Evolutionary conservation across 2,329 filamentous ascomycete genomes (phyloP).

Genomic region (Fusarium circinatum): DNA sequence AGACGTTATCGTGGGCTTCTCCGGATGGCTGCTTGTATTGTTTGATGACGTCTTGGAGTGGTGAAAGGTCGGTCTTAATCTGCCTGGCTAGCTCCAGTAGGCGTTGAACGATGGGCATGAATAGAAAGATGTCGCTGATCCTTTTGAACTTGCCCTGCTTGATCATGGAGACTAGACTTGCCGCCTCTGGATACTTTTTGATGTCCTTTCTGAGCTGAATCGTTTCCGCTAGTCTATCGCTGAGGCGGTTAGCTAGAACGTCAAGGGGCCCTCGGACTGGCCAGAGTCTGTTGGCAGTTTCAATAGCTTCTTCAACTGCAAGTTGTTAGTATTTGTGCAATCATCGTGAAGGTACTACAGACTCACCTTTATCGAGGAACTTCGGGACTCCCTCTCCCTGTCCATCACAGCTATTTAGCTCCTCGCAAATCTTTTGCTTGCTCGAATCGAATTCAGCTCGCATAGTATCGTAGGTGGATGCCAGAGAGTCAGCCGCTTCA

Average conservation of each 20-base stretch:
- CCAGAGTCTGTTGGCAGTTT: background rate
- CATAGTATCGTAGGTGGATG: background rate
- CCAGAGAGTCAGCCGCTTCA: background rate
- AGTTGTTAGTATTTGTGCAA: rapidly evolving
- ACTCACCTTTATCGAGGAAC: background rate
- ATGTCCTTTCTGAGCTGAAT: background rate
- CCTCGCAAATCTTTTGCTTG: background rate
- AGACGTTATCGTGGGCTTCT: background rate
- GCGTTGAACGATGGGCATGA: background rate
- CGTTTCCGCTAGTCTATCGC: rapidly evolving
- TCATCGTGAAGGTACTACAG: rapidly evolving
- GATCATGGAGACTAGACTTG: background rate
- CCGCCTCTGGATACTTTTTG: background rate
- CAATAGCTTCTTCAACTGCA: background rate
- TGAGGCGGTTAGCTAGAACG: background rate
- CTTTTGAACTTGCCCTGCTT: background rate
- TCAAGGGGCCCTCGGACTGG: background rate
- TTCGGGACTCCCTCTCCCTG: background rate
- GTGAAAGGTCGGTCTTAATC: background rate
- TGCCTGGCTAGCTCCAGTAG: rapidly evolving
- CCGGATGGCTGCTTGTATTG: background rate
- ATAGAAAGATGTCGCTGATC: background rate
- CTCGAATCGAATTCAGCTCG: background rate
- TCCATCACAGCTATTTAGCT: background rate
- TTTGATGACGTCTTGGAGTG: background rate